phyloP scores from a whole-genome alignment of 2,329 filamentous ascomycete genomes.

The Periconia digitata region DNA sequence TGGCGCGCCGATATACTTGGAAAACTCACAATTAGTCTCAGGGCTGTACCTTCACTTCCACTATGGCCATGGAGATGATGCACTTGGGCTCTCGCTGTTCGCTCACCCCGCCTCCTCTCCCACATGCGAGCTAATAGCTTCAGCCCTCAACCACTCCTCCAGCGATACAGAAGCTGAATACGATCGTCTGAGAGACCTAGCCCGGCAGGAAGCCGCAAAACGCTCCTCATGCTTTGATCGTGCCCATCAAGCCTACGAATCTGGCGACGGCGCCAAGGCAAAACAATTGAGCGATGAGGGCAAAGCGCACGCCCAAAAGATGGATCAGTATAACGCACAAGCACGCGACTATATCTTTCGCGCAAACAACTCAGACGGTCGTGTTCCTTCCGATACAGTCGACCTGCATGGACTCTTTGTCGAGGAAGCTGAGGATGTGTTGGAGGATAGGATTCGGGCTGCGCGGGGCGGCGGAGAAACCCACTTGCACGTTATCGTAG shows the following conservation, averaged over 20 bases:
- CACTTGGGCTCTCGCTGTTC: slow-evolving; percentile 40
- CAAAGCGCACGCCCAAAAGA: slow-evolving; percentile 78
- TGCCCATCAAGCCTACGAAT: slow-evolving; percentile 73
- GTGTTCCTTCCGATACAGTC: slow-evolving; percentile 78
- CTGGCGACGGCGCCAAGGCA: slow-evolving; percentile 79
- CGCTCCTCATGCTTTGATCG: slow-evolving; percentile 73
- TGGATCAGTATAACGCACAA: slow-evolving; percentile 87
- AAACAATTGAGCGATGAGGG: slow-evolving; percentile 83
- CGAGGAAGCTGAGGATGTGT: slow-evolving; percentile 88
- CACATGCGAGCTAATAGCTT: background rate
- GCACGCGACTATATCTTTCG: slow-evolving; percentile 94
- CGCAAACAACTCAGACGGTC: slow-evolving; percentile 81
- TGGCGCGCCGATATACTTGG: background rate
- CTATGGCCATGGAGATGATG: slow-evolving; percentile 38
- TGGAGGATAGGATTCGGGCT: slow-evolving; percentile 81
- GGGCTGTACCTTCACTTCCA: slow-evolving; percentile 5
- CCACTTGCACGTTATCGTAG: slow-evolving; percentile 92
- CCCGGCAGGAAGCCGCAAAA: slow-evolving; percentile 77
- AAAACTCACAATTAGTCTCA: background rate
- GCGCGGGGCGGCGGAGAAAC: slow-evolving; percentile 72
- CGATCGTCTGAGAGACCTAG: slow-evolving; percentile 82
- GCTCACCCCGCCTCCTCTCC: slow-evolving; percentile 5
- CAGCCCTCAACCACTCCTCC: slow-evolving; percentile 41
- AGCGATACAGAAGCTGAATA: slow-evolving; percentile 73
- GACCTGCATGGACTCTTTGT: slow-evolving; percentile 95